A percentile compares a stretch with the other conserved stretches of the same genome.
Evolutionary conservation across 1,284 basidiomycete species (phyloP).

Genomic region (Rhodotorula sp.): DNA sequence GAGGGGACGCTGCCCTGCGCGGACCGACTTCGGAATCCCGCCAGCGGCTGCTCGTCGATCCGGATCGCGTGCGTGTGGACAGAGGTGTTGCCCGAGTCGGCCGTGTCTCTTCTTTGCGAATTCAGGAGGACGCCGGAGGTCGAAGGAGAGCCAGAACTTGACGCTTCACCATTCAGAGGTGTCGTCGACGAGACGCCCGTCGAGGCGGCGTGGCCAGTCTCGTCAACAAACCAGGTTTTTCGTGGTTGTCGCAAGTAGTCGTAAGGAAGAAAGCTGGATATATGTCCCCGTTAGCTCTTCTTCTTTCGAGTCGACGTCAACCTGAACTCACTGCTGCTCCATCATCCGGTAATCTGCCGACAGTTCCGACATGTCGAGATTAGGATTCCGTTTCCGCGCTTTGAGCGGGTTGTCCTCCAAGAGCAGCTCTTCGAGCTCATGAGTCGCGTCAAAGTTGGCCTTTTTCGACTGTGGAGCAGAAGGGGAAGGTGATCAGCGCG

Average conservation of each 20-base stretch:
- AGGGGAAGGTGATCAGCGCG: no score
- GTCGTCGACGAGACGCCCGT: not conserved
- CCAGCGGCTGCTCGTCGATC: slow-evolving; percentile 36
- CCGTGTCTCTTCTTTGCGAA: not conserved
- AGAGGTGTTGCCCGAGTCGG: not conserved
- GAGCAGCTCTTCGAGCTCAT: slow-evolving; percentile 92
- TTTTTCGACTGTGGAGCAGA: slow-evolving; percentile 71
- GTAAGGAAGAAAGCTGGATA: slow-evolving; percentile 34
- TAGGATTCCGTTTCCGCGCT: slow-evolving; percentile 84
- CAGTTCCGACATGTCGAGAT: slow-evolving; percentile 78
- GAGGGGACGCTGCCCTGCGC: not conserved
- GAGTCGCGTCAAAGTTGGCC: slow-evolving; percentile 98
- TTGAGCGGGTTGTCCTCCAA: slow-evolving; percentile 97
- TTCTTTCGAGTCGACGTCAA: no score
- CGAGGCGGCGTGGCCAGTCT: slow-evolving; percentile 4
- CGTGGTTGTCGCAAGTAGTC: slow-evolving; percentile 36
- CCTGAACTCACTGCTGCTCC: slow-evolving; percentile 78
- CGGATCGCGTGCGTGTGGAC: slow-evolving; percentile 23
- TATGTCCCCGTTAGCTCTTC: not conserved
- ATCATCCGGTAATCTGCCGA: slow-evolving; percentile 91
- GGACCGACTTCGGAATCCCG: slow-evolving; percentile 12
- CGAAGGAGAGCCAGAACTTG: not conserved
- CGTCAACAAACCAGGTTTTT: slow-evolving; percentile 37
- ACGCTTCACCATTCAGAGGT: not conserved
- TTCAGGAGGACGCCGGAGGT: not conserved